Percentiles rank a stretch among this genome's conserved stretches.
Evolutionary conservation across 208 protist genomes (phyloP).

Genomic region (Zelonia costaricensis): DNA sequence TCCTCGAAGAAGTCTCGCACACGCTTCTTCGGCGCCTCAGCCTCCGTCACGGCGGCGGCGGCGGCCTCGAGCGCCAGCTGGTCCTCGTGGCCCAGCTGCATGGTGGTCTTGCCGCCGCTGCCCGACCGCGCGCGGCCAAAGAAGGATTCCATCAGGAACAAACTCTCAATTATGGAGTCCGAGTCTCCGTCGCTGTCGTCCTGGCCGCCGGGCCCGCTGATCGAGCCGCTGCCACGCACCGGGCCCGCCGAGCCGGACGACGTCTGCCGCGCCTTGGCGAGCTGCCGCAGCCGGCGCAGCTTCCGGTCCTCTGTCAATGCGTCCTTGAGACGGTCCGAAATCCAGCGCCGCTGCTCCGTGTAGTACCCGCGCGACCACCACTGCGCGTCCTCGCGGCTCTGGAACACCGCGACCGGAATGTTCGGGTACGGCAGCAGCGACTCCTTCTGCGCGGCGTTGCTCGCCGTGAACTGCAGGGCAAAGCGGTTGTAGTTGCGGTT

Average conservation of each 20-base stretch:
- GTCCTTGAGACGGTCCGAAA: slow-evolving; percentile 50
- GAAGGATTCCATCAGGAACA: slow-evolving; percentile 10
- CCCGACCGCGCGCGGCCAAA: background rate
- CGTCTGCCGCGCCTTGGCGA: slow-evolving; percentile 2
- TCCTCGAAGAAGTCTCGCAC: slow-evolving; percentile 74
- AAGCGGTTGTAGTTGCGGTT: slow-evolving; percentile 40
- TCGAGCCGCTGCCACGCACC: background rate
- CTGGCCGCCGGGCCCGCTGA: background rate
- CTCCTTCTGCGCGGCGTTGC: slow-evolving; percentile 50
- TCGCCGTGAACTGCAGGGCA: slow-evolving; percentile 64
- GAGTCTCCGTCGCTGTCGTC: slow-evolving; percentile 29
- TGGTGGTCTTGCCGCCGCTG: background rate
- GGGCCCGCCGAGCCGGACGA: background rate
- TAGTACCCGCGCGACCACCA: slow-evolving; percentile 75
- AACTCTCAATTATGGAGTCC: slow-evolving; percentile 6
- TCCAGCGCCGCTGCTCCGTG: slow-evolving; percentile 57
- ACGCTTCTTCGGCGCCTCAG: slow-evolving; percentile 18
- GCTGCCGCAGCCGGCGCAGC: slow-evolving; percentile 15
- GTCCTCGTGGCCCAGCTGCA: background rate
- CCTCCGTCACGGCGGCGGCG: slow-evolving; percentile 17
- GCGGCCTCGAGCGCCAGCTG: slow-evolving; percentile 11
- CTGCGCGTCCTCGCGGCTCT: slow-evolving; percentile 45
- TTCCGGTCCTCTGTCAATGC: slow-evolving; percentile 49
- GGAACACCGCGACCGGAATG: slow-evolving; percentile 68
- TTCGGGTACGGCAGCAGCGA: slow-evolving; percentile 62